These are phyloP conservation scores for Pyrenula aspistea DNA, from an alignment of 495 filamentous ascomycete genomes.

Conservation along the genomic window DNA sequence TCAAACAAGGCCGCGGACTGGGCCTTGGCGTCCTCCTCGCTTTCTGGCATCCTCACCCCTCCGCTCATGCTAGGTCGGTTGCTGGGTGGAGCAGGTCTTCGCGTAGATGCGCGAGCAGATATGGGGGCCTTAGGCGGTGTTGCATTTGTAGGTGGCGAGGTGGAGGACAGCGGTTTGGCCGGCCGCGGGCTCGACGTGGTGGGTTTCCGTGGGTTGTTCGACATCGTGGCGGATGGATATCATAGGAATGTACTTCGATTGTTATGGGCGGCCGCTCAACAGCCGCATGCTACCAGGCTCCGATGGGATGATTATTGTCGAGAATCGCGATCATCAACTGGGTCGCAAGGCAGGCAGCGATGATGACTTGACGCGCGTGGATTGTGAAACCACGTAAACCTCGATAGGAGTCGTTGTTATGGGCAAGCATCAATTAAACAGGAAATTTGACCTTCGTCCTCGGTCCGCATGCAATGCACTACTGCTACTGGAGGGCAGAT, in stretches of 20 bases:
- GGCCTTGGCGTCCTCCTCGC: slow-evolving; percentile 48
- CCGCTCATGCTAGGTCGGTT: slow-evolving; percentile 43
- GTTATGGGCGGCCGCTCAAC: not conserved
- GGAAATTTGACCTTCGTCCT: not conserved
- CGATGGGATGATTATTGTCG: too few relatives aligned
- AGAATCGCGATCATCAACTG: too few relatives aligned
- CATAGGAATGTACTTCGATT: not conserved
- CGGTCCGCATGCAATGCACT: not conserved
- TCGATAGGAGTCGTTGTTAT: not conserved
- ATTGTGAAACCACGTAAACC: not conserved
- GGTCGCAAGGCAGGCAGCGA: too few relatives aligned
- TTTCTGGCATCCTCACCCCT: slow-evolving; percentile 41
- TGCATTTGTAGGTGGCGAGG: not conserved
- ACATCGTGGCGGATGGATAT: not conserved
- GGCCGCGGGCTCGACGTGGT: not conserved
- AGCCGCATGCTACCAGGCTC: not conserved
- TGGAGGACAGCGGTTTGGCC: not conserved
- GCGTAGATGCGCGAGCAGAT: slow-evolving; percentile 54
- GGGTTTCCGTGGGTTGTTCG: not conserved
- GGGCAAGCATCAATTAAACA: not conserved
- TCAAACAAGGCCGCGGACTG: slow-evolving; percentile 72
- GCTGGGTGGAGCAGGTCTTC: slow-evolving; percentile 46
- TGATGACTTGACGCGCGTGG: too few relatives aligned
- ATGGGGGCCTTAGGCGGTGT: slow-evolving; percentile 34
- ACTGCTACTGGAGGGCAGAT: not conserved